A percentile compares a stretch with the other conserved stretches of the same genome.
These are phyloP conservation scores for Dacryopinax spathularia DNA, from an alignment of 768 basidiomycete species.

Conservation along the genomic window DNA sequence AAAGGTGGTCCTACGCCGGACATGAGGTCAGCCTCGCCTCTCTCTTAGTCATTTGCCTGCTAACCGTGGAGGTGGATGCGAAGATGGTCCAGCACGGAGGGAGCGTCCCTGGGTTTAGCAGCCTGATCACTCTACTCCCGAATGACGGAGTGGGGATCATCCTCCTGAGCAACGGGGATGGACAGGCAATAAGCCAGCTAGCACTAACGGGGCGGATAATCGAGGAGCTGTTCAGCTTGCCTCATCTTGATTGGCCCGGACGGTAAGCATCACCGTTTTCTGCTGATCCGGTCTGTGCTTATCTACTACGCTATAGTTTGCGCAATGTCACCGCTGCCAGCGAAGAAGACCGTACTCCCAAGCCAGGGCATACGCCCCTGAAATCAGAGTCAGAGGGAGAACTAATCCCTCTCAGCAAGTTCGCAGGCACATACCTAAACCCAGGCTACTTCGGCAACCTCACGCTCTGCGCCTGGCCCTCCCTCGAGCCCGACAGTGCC, in stretches of 20 bases:
- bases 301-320: constrained; percentile 8
- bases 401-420: constrained; percentile 15
- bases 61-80: neutral
- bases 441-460: constrained; percentile 27
- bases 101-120: constrained; percentile 24
- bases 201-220: constrained; percentile 15
- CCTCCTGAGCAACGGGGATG: constrained; percentile 24
- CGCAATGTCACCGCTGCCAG: constrained; percentile 16
- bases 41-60: neutral
- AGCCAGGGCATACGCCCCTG: constrained; percentile 5
- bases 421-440: constrained; percentile 27
- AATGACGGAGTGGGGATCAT: constrained; percentile 26
- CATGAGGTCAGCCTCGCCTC: constrained; percentile 24
- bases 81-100: constrained; percentile 28
- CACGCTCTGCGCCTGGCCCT: constrained; percentile 23
- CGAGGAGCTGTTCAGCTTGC: constrained; percentile 13
- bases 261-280: constrained; percentile 6
- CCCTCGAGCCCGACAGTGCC: constrained; percentile 15
- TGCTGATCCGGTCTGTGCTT: neutral
- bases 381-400: neutral
- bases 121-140: constrained; percentile 25
- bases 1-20: constrained; percentile 26
- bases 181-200: constrained; percentile 11
- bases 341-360: constrained; percentile 5
- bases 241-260: constrained; percentile 4